These are phyloP conservation scores for Sordariomycetes sp. DNA, from an alignment of 2,329 filamentous ascomycete species.

Conservation along the genomic window DNA sequence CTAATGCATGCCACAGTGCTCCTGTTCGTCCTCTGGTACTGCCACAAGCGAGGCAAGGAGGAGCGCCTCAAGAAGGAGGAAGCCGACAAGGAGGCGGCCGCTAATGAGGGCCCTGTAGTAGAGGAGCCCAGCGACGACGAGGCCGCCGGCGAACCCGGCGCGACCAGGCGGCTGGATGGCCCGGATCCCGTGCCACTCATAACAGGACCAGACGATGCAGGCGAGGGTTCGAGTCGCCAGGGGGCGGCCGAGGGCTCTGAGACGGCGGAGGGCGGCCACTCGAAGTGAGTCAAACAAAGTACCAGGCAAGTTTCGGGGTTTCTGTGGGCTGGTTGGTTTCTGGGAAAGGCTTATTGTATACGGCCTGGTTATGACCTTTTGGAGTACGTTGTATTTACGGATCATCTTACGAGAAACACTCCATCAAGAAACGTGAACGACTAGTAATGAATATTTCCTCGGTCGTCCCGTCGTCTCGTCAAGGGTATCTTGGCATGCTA, in stretches of 20 bases:
- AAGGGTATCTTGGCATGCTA: background rate
- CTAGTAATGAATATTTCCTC: background rate
- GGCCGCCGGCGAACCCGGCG: background rate
- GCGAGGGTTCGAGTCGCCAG: background rate
- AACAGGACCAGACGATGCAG: background rate
- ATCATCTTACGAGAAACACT: no score
- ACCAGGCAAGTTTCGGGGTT: background rate
- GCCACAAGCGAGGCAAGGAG: conserved; percentile 88
- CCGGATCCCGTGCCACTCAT: background rate
- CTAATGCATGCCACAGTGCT: conserved; percentile 45
- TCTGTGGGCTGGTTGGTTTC: background rate
- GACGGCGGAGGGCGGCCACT: background rate
- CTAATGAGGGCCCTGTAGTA: conserved; percentile 10
- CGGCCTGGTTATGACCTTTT: background rate
- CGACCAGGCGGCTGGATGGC: background rate
- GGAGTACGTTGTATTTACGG: no score
- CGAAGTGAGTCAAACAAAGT: background rate
- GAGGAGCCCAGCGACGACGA: conserved; percentile 27
- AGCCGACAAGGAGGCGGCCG: conserved; percentile 9
- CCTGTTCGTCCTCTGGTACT: conserved; percentile 95
- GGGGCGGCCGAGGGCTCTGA: background rate
- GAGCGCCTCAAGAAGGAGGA: conserved; percentile 58
- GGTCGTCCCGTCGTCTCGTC: background rate
- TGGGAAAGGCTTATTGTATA: background rate
- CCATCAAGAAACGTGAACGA: no score